A percentile compares a stretch with the other conserved stretches of the same genome.
Conservation (phyloP, 2,329 filamentous ascomycete genomes). For the Aspergillus proliferans region DNA sequence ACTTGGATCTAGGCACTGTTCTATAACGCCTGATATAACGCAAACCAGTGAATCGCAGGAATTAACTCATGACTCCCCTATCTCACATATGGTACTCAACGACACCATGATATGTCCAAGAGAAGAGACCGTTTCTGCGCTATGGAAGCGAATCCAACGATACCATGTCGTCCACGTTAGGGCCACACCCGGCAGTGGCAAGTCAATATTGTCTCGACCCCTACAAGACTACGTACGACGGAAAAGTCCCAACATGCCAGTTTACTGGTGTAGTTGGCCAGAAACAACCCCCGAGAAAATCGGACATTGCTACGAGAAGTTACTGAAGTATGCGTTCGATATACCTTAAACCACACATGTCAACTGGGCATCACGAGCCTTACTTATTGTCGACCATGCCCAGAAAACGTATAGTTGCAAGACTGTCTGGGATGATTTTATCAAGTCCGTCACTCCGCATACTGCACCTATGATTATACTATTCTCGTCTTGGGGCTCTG, state of each 20-base stretch:
- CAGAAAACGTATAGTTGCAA: not conserved
- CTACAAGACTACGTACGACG: not conserved
- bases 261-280: not conserved
- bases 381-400: not conserved
- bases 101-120: not conserved
- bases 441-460: not conserved
- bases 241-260: not conserved
- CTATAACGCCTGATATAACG: too few relatives aligned
- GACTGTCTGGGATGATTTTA: too few relatives aligned
- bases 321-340: not conserved
- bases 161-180: not conserved
- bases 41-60: too few relatives aligned
- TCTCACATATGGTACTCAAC: not conserved
- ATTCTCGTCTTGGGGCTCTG: not conserved
- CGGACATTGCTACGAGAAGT: not conserved
- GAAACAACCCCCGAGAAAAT: not conserved
- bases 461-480: not conserved
- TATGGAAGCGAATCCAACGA: not conserved
- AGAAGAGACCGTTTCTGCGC: not conserved
- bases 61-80: too few relatives aligned
- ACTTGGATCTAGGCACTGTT: too few relatives aligned
- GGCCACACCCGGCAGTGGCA: not conserved
- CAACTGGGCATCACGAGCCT: not conserved
- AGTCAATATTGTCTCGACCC: not conserved
- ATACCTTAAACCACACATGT: not conserved